Percentiles rank a stretch among this genome's conserved stretches.
phyloP scores from a whole-genome alignment of 352 stramenopile genomes.

The Phytophthora citricola region DNA sequence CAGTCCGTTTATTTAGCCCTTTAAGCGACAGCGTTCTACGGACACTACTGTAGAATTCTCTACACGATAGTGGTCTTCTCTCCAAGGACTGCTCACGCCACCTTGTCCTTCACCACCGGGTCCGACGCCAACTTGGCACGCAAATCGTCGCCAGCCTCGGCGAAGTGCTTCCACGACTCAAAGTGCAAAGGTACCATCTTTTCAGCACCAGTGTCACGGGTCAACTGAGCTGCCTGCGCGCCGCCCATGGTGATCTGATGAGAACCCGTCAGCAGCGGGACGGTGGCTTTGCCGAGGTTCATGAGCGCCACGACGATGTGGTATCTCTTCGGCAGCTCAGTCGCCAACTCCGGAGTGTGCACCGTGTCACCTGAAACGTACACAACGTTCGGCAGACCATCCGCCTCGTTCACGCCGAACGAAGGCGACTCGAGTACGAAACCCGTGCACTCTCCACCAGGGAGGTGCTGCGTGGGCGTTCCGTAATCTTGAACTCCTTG shows the following conservation, averaged over 20 bases:
- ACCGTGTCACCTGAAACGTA: constrained; percentile 38
- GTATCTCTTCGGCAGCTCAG: constrained; percentile 35
- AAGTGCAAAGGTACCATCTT: constrained; percentile 52
- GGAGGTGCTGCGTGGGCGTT: constrained; percentile 45
- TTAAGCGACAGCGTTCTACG: no score
- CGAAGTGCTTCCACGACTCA: constrained; percentile 54
- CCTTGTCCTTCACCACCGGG: constrained; percentile 30
- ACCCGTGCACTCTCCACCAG: constrained; percentile 40
- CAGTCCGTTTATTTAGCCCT: background rate
- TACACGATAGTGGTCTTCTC: constrained; percentile 29
- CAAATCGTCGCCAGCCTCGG: constrained; percentile 11
- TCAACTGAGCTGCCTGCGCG: constrained; percentile 29
- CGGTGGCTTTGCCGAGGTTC: constrained; percentile 42
- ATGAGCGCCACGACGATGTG: constrained; percentile 44
- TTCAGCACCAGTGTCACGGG: background rate
- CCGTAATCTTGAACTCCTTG: constrained; percentile 50
- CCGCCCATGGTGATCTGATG: constrained; percentile 45
- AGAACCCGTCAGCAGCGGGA: constrained; percentile 9
- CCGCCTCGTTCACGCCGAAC: constrained; percentile 30
- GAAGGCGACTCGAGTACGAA: constrained; percentile 46
- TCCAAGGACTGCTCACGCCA: constrained; percentile 29
- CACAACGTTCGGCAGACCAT: constrained; percentile 41
- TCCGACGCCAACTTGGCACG: constrained; percentile 19
- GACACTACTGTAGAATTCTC: background rate
- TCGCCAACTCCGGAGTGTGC: constrained; percentile 38